These are phyloP conservation scores for Nyctanthes arbortristis DNA, from an alignment of 257 asterid genomes.

Conservation along the genomic window DNA sequence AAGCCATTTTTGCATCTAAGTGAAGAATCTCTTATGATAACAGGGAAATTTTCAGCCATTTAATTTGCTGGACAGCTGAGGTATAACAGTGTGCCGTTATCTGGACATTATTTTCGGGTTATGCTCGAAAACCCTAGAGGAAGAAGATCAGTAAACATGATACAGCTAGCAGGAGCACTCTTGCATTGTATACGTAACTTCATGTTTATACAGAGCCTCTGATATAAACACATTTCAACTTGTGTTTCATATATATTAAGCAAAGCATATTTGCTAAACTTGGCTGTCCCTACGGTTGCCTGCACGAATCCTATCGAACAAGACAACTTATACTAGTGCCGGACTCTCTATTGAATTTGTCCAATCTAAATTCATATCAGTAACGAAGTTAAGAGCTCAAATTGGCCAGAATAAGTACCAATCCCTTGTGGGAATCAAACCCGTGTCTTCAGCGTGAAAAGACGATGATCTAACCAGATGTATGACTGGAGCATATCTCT, in stretches of 20 bases:
- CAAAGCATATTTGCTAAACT: not conserved
- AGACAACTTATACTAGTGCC: not conserved
- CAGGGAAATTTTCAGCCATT: not conserved
- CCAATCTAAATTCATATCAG: no score
- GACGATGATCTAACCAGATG: not conserved
- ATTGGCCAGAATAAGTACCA: not conserved
- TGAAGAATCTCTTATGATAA: constrained; percentile 18
- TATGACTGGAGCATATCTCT: not conserved
- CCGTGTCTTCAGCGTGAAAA: not conserved
- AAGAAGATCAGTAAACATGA: not conserved
- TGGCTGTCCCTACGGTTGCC: not conserved
- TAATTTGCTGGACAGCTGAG: constrained; percentile 1
- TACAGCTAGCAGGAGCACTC: not conserved
- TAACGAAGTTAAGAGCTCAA: no score
- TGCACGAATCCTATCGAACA: not conserved
- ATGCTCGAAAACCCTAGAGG: not conserved
- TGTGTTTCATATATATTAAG: not conserved
- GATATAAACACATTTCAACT: not conserved
- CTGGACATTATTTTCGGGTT: no score
- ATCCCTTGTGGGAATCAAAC: not conserved
- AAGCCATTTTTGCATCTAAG: constrained; percentile 82
- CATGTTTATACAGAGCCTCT: not conserved
- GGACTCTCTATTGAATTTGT: no score
- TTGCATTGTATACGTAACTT: not conserved
- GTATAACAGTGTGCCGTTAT: no score